Conservation (phyloP, 2,329 filamentous ascomycete genomes). For the Fusarium sp. region DNA sequence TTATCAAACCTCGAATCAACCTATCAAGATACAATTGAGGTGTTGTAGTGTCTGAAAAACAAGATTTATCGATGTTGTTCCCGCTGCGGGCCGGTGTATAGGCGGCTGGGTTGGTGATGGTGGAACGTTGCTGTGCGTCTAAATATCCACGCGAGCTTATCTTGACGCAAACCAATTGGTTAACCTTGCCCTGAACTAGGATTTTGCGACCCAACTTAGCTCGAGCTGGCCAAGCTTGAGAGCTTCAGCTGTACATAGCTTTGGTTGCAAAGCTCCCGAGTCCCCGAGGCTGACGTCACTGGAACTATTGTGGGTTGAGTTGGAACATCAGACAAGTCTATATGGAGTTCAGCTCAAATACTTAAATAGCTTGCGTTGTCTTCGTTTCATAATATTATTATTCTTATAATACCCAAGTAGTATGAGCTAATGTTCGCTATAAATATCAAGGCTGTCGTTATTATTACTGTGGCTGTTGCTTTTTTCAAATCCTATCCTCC, state of each 20-base stretch:
- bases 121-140: conserved; percentile 10
- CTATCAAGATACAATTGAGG: neutral
- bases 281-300: conserved; percentile 30
- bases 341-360: neutral
- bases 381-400: neutral
- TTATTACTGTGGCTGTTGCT: conserved; percentile 4
- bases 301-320: conserved; percentile 7
- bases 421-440: conserved; percentile 12
- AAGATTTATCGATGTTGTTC: conserved; percentile 1
- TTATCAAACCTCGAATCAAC: neutral
- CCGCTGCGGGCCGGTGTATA: neutral
- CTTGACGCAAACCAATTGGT: neutral
- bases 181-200: neutral
- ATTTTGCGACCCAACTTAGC: neutral
- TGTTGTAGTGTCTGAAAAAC: neutral
- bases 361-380: conserved; percentile 12
- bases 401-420: neutral
- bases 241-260: neutral
- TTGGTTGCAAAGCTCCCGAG: neutral
- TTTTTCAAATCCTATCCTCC: conserved; percentile 37
- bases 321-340: neutral
- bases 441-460: conserved; percentile 30
- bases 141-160: neutral
- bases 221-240: neutral
- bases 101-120: neutral